Base-by-base conservation (phyloP, 148 eudicot genomes). In the Nyssa sinensis region DNA sequence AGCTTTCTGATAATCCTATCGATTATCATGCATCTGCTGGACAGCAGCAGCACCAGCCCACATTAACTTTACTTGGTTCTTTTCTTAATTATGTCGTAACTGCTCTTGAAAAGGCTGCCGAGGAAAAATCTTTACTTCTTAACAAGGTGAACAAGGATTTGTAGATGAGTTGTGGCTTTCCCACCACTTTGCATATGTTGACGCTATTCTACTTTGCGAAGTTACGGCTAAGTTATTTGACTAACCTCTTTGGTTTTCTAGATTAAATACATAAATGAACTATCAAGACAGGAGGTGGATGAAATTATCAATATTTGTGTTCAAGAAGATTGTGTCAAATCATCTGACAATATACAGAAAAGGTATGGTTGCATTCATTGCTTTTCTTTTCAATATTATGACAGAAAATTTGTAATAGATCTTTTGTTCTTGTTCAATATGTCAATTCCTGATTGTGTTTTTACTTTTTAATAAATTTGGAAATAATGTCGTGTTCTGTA, bases 231-330 rank as follows among this genome's bases (percentile, higher is more conserved):
- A 37, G 57, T 72, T 27, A 37, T 53, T 24, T 77, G 39, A n/a
- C n/a, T n/a, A 16, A 32, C 41, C 49, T 32, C 64, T 66, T 5
- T 70, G 51, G 55, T 25, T 74, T 74, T 85, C 57, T 71, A 95
- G 99, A 93, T 93, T 80, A 92, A 87, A 86, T 97, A 95, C 74
- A 82, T 95, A 76, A 95, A 95, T 82, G 99, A 95, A 75, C 77
- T 93, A 69, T 93, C 99, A 77, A 87, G 99, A 66, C 99, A 91
- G 76, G 99, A 95, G 81, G 98, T 95, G 73, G 99, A 95, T 84
- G 99, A 91, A 51, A 78, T 89, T 60, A 88, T 95, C 71, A 88
- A 75, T 69, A 72, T 82, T 76, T 90, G 79, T 81, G 81, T 83
- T 57, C 82, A 81, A 75, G 81, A 86, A 62, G 85, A 81, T 77